phyloP scores from a whole-genome alignment of 805 yeast genomes.

The Cephaloascus fragrans region DNA sequence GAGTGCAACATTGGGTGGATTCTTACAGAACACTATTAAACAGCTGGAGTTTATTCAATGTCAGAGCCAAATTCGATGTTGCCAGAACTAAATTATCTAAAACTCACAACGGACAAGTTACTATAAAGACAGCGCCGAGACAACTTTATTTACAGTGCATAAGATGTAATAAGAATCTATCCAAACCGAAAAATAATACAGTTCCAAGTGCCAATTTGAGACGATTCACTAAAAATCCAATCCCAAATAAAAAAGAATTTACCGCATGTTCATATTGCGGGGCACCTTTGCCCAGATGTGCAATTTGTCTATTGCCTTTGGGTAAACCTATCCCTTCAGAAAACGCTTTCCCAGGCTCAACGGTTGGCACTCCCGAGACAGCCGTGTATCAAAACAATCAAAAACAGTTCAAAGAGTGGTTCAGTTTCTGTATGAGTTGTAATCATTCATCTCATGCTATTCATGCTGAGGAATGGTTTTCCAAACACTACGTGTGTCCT shows the following conservation, averaged over 20 bases:
- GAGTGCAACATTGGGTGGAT: conserved; percentile 74
- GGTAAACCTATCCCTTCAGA: conserved; percentile 55
- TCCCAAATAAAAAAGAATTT: conserved; percentile 10
- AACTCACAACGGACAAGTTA: conserved; percentile 35
- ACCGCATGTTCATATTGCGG: conserved; percentile 76
- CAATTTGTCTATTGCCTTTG: conserved; percentile 73
- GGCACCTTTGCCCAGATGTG: conserved; percentile 80
- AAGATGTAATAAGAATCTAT: conserved; percentile 69
- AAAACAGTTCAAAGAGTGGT: conserved; percentile 64
- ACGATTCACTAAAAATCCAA: conserved; percentile 20
- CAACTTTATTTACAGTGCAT: conserved; percentile 78
- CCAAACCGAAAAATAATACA: conserved; percentile 17
- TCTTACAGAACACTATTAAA: conserved; percentile 61
- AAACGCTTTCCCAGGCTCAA: conserved; percentile 2
- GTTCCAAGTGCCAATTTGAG: conserved; percentile 13
- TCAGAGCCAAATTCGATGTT: conserved; percentile 80
- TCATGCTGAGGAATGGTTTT: conserved; percentile 95
- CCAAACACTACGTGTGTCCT: conserved; percentile 80
- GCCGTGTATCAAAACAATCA: conserved; percentile 17
- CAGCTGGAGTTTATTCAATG: conserved; percentile 72
- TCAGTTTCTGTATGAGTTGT: conserved; percentile 83
- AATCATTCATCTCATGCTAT: conserved; percentile 93
- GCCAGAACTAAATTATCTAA: conserved; percentile 56
- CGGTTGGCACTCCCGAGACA: conserved; percentile 2
- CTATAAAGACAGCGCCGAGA: conserved; percentile 45